phyloP scores from a whole-genome alignment of 345 rosid genomes.

The Hevea brasiliensis region DNA sequence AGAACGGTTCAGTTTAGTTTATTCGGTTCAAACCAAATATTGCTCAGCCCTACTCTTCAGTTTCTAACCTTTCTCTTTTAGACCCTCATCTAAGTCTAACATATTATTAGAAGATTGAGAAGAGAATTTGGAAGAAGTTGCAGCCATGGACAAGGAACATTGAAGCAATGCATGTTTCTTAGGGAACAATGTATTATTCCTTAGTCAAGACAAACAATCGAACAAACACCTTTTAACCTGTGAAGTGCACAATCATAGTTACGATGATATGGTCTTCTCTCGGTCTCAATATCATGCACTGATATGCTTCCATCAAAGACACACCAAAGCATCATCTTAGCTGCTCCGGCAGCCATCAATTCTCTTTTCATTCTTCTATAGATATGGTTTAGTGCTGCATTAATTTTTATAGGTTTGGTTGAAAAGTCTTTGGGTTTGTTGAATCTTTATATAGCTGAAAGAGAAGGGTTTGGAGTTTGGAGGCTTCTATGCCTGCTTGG shows the following conservation, averaged over 20 bases:
- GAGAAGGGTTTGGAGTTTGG: too few relatives aligned
- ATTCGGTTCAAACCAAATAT: too few relatives aligned
- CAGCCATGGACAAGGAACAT: slow-evolving; percentile 16
- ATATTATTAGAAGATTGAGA: slow-evolving; percentile 16
- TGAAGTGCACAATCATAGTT: slow-evolving; percentile 36
- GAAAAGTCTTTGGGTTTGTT: too few relatives aligned
- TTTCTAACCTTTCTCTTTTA: too few relatives aligned
- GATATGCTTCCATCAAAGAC: slow-evolving; percentile 24
- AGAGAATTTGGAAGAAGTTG: slow-evolving; percentile 12
- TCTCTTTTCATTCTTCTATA: neutral
- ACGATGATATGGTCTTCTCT: slow-evolving; percentile 32
- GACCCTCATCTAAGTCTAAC: too few relatives aligned
- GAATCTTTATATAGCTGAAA: too few relatives aligned
- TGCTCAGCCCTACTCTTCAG: too few relatives aligned
- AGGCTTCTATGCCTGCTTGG: too few relatives aligned
- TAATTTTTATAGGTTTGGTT: too few relatives aligned
- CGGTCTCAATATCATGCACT: slow-evolving; percentile 17
- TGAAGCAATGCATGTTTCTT: slow-evolving; percentile 6
- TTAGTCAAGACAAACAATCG: neutral
- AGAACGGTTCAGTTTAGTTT: too few relatives aligned
- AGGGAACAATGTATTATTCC: slow-evolving; percentile 4
- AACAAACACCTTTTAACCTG: slow-evolving; percentile 12
- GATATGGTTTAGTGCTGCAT: too few relatives aligned
- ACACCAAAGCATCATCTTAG: slow-evolving; percentile 18
- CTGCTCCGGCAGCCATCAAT: slow-evolving; percentile 19